Evolutionary conservation across 148 eudicot genomes (phyloP), one percentile per base, ranked within the genome.

Genomic region (Pharnaceum exiguum): DNA sequence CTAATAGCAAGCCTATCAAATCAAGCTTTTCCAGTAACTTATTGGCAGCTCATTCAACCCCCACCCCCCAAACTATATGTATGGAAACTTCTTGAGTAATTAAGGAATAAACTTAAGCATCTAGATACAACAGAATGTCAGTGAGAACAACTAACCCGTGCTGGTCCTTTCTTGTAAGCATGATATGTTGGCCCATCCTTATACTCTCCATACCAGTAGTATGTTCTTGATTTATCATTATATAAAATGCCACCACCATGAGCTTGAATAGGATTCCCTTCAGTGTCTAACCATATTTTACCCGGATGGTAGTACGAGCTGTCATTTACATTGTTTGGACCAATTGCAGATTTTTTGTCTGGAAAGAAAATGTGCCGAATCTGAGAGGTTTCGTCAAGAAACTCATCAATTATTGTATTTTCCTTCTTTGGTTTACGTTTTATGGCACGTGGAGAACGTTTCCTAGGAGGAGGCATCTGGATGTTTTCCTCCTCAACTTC

Each of bases 121-220:
- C 2, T 25, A 48, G 11, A 47, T 7, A 56, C 11, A 57, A 32
- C 28, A 28, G 33, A 26, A 35, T 8, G n/a, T 24, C 8, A 32
- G 12, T 46, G 26, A 29, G 36, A 47, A 27, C 30, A 57, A 64
- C 63, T 77, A 73, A 93, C 99, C 78, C 99, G 81, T 28, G 99
- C 99, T 30, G 95, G 87, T 67, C 82, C 99, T 35, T 73, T 78
- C 60, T 85, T 82, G 71, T 85, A 85, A 60, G 89, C 88, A 58
- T 72, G 91, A 71, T 89, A 93, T 51, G 99, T 93, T 51, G 96
- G 96, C 11, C 99, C 99, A 67, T 93, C 96, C 73, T 93, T 93
- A 68, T 83, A 85, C 62, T 93, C 99, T 58, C 99, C 99, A 63
- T 93, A 93, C 99, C 99, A 93, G 61, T 79, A 93, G 68, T 85